These are phyloP conservation scores for Dalechampia spathulata DNA, from an alignment of 441 rosid species.

Conservation along the genomic window DNA sequence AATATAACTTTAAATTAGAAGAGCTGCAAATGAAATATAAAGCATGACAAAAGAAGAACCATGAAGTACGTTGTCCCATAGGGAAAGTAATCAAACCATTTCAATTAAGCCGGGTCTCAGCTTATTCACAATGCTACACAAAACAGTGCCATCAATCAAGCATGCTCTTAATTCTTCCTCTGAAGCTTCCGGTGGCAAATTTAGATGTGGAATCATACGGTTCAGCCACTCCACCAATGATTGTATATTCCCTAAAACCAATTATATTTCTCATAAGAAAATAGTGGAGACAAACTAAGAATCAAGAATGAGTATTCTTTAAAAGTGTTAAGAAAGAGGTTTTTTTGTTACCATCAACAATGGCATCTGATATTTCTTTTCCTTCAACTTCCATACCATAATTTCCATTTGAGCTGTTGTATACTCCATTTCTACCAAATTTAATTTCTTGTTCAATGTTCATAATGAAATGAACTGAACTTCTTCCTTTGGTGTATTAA, in stretches of 20 bases:
- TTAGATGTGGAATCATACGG: slow-evolving; percentile 29
- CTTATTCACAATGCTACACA: slow-evolving; percentile 36
- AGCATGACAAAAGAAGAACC: background rate
- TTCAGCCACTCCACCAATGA: slow-evolving; percentile 49
- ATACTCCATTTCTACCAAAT: slow-evolving; percentile 31
- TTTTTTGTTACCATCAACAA: slow-evolving; percentile 33
- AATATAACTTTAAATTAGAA: slow-evolving; percentile 6
- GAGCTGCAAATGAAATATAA: background rate
- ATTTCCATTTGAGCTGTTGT: slow-evolving; percentile 32
- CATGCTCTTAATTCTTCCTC: slow-evolving; percentile 41
- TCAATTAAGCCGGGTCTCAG: slow-evolving; percentile 32
- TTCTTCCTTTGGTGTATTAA: slow-evolving; percentile 10
- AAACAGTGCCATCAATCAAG: slow-evolving; percentile 40
- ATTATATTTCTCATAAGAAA: too few relatives aligned
- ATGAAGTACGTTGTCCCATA: background rate
- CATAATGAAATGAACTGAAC: slow-evolving; percentile 25
- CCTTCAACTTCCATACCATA: slow-evolving; percentile 24
- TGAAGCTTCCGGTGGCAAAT: slow-evolving; percentile 34
- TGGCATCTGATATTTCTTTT: slow-evolving; percentile 28
- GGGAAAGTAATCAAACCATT: slow-evolving; percentile 29
- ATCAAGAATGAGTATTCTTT: too few relatives aligned
- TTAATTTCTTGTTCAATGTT: slow-evolving; percentile 21
- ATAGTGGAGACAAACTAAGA: too few relatives aligned
- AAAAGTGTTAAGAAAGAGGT: background rate
- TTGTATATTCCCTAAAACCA: slow-evolving; percentile 36